phyloP scores from a whole-genome alignment of 495 filamentous ascomycete species.

The Pseudoneurospora amorphoporcata region DNA sequence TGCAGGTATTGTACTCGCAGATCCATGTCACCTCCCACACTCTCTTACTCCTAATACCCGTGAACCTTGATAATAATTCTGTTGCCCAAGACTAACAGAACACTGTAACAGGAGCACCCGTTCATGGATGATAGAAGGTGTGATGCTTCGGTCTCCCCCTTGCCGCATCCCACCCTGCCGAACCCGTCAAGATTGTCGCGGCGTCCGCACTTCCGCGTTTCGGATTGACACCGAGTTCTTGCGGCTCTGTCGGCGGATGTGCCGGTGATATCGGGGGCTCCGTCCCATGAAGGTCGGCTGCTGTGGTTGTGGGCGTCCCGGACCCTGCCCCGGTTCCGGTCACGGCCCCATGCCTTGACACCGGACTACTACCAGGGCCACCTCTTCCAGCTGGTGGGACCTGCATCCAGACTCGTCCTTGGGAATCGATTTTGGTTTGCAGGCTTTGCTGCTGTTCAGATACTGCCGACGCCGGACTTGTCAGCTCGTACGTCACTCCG shows the following conservation, averaged over 20 bases:
- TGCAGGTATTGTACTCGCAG: neutral
- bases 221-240: conserved; percentile 5
- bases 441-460: neutral
- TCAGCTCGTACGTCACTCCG: conserved; percentile 11
- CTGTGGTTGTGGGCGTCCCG: neutral
- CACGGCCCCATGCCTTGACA: neutral
- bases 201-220: neutral
- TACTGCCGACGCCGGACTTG: neutral
- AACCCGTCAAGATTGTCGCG: neutral
- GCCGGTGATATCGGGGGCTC: neutral
- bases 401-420: conserved; percentile 19
- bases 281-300: neutral
- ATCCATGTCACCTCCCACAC: neutral
- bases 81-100: neutral
- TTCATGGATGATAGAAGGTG: conserved; percentile 16
- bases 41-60: neutral
- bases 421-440: conserved; percentile 12
- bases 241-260: neutral
- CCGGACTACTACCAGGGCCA: neutral
- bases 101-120: neutral
- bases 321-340: neutral
- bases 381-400: conserved; percentile 6
- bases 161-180: conserved; percentile 7
- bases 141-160: conserved; percentile 9
- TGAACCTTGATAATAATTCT: neutral